A percentile compares a stretch with the other conserved stretches of the same genome.
Evolutionary conservation across 257 asterid species (phyloP).

Genomic region (Nicotiana undulata): DNA sequence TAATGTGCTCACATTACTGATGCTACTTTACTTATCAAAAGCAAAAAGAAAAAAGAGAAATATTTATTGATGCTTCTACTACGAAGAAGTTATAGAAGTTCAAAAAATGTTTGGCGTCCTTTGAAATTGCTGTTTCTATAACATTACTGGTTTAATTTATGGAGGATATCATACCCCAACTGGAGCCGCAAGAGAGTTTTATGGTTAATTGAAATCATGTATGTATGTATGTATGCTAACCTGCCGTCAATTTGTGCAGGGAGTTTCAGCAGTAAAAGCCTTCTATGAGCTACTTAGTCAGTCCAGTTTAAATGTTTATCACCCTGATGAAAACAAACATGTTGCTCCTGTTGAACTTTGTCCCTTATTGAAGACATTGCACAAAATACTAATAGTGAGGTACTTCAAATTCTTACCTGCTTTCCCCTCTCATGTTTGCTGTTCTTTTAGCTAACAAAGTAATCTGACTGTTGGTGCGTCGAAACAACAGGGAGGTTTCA

Average conservation of each 20-base stretch:
- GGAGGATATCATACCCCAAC: background rate
- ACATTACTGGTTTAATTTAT: background rate
- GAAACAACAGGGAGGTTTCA: constrained; percentile 52
- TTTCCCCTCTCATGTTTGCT: background rate
- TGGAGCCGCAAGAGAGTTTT: background rate
- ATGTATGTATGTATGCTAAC: background rate
- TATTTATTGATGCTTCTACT: no score
- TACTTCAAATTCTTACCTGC: background rate
- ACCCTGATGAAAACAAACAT: constrained; percentile 64
- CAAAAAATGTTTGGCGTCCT: no score
- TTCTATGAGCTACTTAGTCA: constrained; percentile 78
- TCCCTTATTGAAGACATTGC: constrained; percentile 66
- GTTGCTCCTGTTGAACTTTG: constrained; percentile 83
- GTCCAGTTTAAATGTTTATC: constrained; percentile 54
- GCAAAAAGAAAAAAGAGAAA: no score
- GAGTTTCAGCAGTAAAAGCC: constrained; percentile 87
- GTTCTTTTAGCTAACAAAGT: background rate
- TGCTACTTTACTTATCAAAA: no score
- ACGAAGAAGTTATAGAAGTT: no score
- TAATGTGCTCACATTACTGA: no score
- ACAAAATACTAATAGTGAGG: constrained; percentile 70
- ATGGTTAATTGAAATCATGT: background rate
- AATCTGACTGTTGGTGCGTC: background rate
- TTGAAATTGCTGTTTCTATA: no score
- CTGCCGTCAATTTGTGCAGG: constrained; percentile 28